These are phyloP conservation scores for Pythium chondricola DNA, from an alignment of 352 stramenopile genomes.

Conservation along the genomic window DNA sequence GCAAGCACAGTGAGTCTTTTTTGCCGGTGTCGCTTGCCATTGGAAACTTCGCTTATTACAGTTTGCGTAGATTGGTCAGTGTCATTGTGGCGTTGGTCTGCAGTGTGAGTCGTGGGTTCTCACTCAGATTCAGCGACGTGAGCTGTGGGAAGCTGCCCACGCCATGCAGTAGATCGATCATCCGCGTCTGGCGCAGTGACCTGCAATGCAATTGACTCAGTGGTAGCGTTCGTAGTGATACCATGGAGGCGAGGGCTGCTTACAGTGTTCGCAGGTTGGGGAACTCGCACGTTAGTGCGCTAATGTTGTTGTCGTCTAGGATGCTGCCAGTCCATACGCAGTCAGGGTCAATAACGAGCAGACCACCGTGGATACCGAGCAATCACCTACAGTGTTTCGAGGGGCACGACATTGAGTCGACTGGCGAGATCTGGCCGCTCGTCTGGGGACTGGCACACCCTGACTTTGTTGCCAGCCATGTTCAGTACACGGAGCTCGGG, in stretches of 20 bases:
- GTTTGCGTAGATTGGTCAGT: no score
- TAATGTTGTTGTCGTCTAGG: slow-evolving; percentile 16
- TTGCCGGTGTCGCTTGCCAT: no score
- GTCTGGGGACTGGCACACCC: slow-evolving; percentile 11
- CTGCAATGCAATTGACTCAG: not conserved
- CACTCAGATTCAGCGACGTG: not conserved
- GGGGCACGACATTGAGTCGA: not conserved
- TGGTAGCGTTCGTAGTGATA: not conserved
- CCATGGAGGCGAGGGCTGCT: not conserved
- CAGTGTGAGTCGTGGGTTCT: not conserved
- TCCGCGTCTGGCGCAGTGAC: not conserved
- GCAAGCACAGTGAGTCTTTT: no score
- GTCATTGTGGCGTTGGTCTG: slow-evolving; percentile 6
- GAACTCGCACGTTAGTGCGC: slow-evolving; percentile 11
- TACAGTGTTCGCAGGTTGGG: slow-evolving; percentile 11
- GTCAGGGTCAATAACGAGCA: not conserved
- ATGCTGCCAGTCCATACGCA: not conserved
- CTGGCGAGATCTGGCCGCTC: not conserved
- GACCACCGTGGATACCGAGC: not conserved
- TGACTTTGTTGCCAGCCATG: slow-evolving; percentile 23
- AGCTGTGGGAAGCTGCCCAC: not conserved
- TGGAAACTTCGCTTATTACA: no score
- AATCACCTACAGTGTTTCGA: slow-evolving; percentile 14
- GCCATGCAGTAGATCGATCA: not conserved
- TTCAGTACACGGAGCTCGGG: slow-evolving; percentile 19